Base-by-base conservation (phyloP, 345 rosid genomes). In the Mangifera indica region DNA sequence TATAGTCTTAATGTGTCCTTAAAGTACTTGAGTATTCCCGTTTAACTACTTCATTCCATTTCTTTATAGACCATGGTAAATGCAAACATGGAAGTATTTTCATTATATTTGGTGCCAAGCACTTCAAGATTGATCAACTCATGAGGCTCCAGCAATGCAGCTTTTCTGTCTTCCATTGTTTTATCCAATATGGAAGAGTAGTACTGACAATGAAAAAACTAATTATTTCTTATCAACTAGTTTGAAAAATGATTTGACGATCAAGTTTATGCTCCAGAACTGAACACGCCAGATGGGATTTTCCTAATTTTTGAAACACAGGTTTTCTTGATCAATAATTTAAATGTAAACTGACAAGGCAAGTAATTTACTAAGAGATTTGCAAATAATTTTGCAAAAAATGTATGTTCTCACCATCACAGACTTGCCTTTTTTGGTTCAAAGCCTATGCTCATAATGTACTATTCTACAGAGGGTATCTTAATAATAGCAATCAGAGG, bases 241-340 rank as follows among this genome's bases (percentile, higher is more conserved):
- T 3, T 6, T 4, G 51, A 49, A 49, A 49, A 54, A 13, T 68
- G n/a, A 68, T 68, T 8, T 12, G n/a, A 11, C 9, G 7, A 10
- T 67, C 29, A 20, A 54, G 29, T 55, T 65, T 68, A 13, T 55
- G 52, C 51, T 15, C n/a, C 20, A 34, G 3, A 63, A 21, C 55
- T n/a, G 9, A 14, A 40, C 29, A 54, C 49, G 20, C 15, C 13
- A 37, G 13, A 42, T 54, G n/a, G 15, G 24, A 29, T 9, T 29
- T 52, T 18, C 29, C 44, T n/a, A 32, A 18, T 66, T 29, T 34
- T n/a, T 32, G 18, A n/a, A 51, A 15, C 48, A 29, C n/a, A 46
- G 32, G 14, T 64, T 64, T 49, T 64, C 37, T 64, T 45, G 55
- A 22, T 46, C 32, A 45, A 46, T 45, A 64, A 64, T 46, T 20